Percentiles rank a stretch among this genome's conserved stretches.
These are phyloP conservation scores for Alternaria solani DNA, from an alignment of 2,329 filamentous ascomycete genomes.

Conservation along the genomic window DNA sequence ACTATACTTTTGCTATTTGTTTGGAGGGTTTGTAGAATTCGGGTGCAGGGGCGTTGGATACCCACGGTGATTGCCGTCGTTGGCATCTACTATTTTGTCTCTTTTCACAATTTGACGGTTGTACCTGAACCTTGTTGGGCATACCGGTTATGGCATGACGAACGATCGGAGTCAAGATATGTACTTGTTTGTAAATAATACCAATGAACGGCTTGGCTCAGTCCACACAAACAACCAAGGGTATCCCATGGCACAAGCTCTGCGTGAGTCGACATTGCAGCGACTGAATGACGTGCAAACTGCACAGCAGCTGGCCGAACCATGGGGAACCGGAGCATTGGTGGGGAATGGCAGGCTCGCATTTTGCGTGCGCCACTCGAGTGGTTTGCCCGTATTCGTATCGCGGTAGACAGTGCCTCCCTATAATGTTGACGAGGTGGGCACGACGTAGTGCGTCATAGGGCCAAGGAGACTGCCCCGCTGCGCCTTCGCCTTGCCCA, in stretches of 20 bases:
- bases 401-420: neutral
- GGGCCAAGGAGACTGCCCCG: slow-evolving; percentile 30
- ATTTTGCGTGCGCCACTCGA: neutral
- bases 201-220: slow-evolving; percentile 21
- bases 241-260: neutral
- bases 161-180: slow-evolving; percentile 14
- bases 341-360: slow-evolving; percentile 6
- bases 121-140: slow-evolving; percentile 7
- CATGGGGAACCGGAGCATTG: neutral
- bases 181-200: slow-evolving; percentile 26
- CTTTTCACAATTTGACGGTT: slow-evolving; percentile 25
- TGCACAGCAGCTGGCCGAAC: neutral
- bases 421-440: neutral
- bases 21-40: slow-evolving; percentile 18
- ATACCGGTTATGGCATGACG: slow-evolving; percentile 19
- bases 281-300: neutral
- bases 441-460: slow-evolving; percentile 32
- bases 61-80: slow-evolving; percentile 29
- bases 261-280: neutral
- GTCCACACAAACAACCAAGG: slow-evolving; percentile 4
- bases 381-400: slow-evolving; percentile 1
- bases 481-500: slow-evolving; percentile 14
- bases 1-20: slow-evolving; percentile 1
- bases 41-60: slow-evolving; percentile 38
- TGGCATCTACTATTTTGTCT: slow-evolving; percentile 15